These are phyloP conservation scores for Brasenia schreberi DNA, from an alignment of 164 flowering plant genomes.

Conservation along the genomic window DNA sequence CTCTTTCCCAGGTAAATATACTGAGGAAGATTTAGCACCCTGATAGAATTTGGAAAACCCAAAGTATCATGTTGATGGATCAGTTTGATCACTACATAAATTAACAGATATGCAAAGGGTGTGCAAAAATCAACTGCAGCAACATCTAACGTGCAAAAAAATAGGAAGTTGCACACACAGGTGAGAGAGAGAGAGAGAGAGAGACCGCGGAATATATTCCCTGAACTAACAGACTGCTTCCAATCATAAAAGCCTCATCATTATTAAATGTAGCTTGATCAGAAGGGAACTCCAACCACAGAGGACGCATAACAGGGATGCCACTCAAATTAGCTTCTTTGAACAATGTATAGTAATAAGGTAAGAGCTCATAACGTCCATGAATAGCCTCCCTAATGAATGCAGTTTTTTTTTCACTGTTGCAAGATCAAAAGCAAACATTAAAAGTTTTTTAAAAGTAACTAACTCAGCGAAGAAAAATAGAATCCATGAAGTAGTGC, in stretches of 20 bases:
- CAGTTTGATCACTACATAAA: too few species aligned
- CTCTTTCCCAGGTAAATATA: slow-evolving; percentile 77
- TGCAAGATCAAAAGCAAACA: neutral
- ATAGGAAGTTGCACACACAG: neutral
- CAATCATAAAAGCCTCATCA: slow-evolving; percentile 98
- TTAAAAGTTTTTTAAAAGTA: too few species aligned
- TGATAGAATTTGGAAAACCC: slow-evolving; percentile 11
- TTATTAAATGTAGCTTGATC: slow-evolving; percentile 81
- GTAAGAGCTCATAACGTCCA: slow-evolving; percentile 66
- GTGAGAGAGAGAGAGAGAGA: neutral
- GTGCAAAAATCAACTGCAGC: too few species aligned
- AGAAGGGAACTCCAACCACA: slow-evolving; percentile 97
- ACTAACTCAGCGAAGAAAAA: neutral
- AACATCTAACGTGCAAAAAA: neutral
- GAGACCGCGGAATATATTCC: slow-evolving; percentile 76
- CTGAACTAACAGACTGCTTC: slow-evolving; percentile 78
- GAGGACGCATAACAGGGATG: slow-evolving; percentile 83
- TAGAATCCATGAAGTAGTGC: neutral
- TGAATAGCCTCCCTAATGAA: slow-evolving; percentile 81
- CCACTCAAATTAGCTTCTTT: slow-evolving; percentile 80
- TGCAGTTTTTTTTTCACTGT: slow-evolving; percentile 73
- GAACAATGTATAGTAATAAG: slow-evolving; percentile 89
- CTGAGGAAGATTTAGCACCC: slow-evolving; percentile 67
- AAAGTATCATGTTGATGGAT: neutral
- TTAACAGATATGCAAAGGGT: too few species aligned